phyloP scores from a whole-genome alignment of 345 rosid species.

The Passiflora organensis region DNA sequence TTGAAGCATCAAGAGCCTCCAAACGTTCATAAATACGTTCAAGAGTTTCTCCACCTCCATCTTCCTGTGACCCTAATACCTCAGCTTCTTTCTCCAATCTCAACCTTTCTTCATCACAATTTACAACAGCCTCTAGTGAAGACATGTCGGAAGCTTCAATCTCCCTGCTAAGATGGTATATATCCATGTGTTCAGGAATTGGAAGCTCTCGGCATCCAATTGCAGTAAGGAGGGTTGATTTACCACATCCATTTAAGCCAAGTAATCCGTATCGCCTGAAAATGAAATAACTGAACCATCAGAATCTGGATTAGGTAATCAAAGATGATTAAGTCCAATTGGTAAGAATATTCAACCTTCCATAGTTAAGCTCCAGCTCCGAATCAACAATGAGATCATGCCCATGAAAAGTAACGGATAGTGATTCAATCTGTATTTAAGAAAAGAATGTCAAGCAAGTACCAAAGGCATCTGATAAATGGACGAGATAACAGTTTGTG shows the following conservation, averaged over 20 bases:
- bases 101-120: constrained; percentile 78
- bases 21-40: constrained; percentile 75
- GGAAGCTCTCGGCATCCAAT: constrained; percentile 99
- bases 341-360: constrained; percentile 46
- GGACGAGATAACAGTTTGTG: too few relatives aligned
- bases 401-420: constrained; percentile 95
- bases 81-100: constrained; percentile 56
- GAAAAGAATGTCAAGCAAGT: background rate
- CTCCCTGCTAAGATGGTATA: constrained; percentile 91
- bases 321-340: too few relatives aligned
- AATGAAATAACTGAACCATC: too few relatives aligned
- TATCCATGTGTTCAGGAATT: constrained; percentile 91
- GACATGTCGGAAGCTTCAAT: constrained; percentile 83
- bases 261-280: constrained; percentile 96
- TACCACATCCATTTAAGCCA: constrained; percentile 96
- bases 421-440: constrained; percentile 76
- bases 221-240: constrained; percentile 86
- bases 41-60: constrained; percentile 63
- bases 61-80: constrained; percentile 32
- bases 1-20: constrained; percentile 87
- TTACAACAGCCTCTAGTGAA: constrained; percentile 85
- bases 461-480: background rate
- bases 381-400: constrained; percentile 94
- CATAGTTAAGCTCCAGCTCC: constrained; percentile 91
- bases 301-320: too few relatives aligned